Evolutionary conservation across 371 early-diverging fungal genomes (phyloP), one percentile per base, ranked within the genome.

Genomic region (Mucor saturninus): DNA sequence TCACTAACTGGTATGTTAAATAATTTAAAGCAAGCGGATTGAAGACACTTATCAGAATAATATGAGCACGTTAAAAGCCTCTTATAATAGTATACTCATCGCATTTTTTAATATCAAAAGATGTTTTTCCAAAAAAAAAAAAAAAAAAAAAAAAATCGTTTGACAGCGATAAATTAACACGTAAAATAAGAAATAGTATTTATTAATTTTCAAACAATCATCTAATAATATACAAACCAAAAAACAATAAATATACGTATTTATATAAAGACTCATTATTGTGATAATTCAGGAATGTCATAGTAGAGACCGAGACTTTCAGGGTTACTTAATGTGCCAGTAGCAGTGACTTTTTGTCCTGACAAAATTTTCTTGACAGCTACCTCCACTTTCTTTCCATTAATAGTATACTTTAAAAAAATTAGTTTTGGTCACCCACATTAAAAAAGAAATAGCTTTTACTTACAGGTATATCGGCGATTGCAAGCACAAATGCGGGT

Each of bases 321-420:
- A 5, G 96, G 96, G 72, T 98, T 98, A 37, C 85, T 89, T 53
- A 98, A 75, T 0, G 93, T 90, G 11, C 88, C 89, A 15, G 83
- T 80, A 13, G 94, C 87, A 11, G 85, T 77, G 14, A 94, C 85
- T 14, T 80, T 91, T 65, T 89, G 81, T 6, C 94, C 94, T 29
- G 89, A 87, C 14, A 98, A 83, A 54, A 98, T 92, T 75, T 89
- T 86, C 82, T 97, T 98, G 51, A 98, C 95, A 3, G 96, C 97
- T 13, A 98, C 89, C 74, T 98, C 98, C 3, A 97, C 95, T 79
- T 97, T 98, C 71, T 98, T 98, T 56, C 98, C 98, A 59, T 95
- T 97, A 69, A 92, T 83, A 0, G 98, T 98, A 74, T 98, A 92
- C 86, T 88, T 55, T 56, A 62, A 43, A 58, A 52, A 54, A 53